Evolutionary conservation across 257 asterid species (phyloP), one percentile per base, ranked within the genome.

Genomic region (Fraxinus pennsylvanica): DNA sequence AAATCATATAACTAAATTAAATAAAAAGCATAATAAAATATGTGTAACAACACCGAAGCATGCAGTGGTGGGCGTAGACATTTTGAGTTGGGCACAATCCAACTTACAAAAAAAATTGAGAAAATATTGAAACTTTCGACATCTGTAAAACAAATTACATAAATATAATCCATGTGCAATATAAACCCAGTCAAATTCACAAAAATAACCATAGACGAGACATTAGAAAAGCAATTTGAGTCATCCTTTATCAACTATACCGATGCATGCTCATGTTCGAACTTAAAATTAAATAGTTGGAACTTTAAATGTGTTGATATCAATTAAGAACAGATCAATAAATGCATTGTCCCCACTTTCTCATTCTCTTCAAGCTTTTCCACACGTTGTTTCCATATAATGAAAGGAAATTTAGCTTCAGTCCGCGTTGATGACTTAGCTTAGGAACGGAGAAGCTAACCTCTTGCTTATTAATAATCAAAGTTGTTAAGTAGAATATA

Each of bases 311-410:
- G 41, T 68, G 73, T 71, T 76, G 74, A 74, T 36, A 45, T 70
- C 73, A 73, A 39, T 52, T 67, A 52, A 78, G 54, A 63, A 43
- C 76, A 73, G 30, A 71, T 74, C 75, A 19, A 69, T 19, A 15
- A 84, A 88, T 78, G 93, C 99, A 90, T 95, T 95, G 79, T 92
- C 76, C 97, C 99, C 72, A 90, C 90, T 92, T 93, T 90, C 86
- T 91, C 99, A 86, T 91, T 93, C 87, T 91, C 94, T 84, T 93
- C 94, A 68, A 92, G 96, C 80, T 95, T 98, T 83, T 92, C 93
- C 32, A 86, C 96, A 39, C 79, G 94, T 68, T 81, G 91, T 83
- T 86, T 93, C 90, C 91, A 93, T 21, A n/a, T 21, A 10, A 59
- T 59, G 27, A 22, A 9, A 21, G 12, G 27, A n/a, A 21, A 21